phyloP scores from a whole-genome alignment of 2,329 filamentous ascomycete species.

The Purpureocillium takamizusanense region DNA sequence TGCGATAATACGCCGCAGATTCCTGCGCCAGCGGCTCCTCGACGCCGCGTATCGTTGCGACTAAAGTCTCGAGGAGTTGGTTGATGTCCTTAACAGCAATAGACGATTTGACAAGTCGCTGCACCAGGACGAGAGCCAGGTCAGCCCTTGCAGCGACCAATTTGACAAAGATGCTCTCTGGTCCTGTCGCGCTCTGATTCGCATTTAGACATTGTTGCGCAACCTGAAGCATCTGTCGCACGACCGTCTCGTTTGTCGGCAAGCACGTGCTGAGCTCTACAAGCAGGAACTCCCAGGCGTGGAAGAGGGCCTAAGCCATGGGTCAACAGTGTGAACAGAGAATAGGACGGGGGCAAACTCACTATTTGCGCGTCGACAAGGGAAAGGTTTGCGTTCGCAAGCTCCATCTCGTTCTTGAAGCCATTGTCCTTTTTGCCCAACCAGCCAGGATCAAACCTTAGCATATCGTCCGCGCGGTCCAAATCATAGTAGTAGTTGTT shows the following conservation, averaged over 20 bases:
- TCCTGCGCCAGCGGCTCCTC: slow-evolving; percentile 43
- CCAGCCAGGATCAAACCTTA: slow-evolving; percentile 75
- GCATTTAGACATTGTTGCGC: slow-evolving; percentile 69
- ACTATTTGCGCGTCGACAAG: slow-evolving; percentile 87
- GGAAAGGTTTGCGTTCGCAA: slow-evolving; percentile 84
- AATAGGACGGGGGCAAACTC: slow-evolving; percentile 28
- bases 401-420: slow-evolving; percentile 73
- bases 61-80: slow-evolving; percentile 40
- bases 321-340: slow-evolving; percentile 8
- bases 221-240: slow-evolving; percentile 64
- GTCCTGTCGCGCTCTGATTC: slow-evolving; percentile 63
- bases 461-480: slow-evolving; percentile 62
- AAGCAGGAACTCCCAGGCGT: slow-evolving; percentile 82
- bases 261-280: slow-evolving; percentile 68
- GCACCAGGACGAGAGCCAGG: slow-evolving; percentile 72
- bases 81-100: slow-evolving; percentile 41
- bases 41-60: slow-evolving; percentile 42
- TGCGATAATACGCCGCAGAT: slow-evolving; percentile 66
- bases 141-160: slow-evolving; percentile 70
- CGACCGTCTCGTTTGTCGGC: slow-evolving; percentile 43
- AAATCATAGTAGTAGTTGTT: slow-evolving; percentile 78
- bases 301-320: slow-evolving; percentile 59
- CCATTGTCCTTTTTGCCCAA: slow-evolving; percentile 57
- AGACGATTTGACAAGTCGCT: slow-evolving; percentile 59
- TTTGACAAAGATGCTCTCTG: slow-evolving; percentile 73